A percentile compares a stretch with the other conserved stretches of the same genome.
phyloP scores from a whole-genome alignment of 202 grass and related monocot species.

The Schoenoplectus tabernaemontani region DNA sequence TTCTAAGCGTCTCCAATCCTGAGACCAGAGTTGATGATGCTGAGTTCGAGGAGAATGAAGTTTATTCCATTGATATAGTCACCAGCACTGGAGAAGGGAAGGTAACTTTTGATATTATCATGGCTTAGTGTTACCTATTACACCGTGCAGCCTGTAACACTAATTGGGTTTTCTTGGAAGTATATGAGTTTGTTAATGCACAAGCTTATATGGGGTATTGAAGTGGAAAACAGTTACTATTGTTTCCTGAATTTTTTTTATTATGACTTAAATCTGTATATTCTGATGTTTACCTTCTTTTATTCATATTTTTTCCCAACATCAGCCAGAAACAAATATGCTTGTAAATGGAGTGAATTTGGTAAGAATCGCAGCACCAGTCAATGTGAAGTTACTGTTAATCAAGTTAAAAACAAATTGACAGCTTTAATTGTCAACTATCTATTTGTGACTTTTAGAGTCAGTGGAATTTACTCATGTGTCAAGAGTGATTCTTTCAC shows the following conservation, averaged over 20 bases:
- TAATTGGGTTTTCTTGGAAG: not conserved
- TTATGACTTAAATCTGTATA: not conserved
- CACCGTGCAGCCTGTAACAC: not conserved
- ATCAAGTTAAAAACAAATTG: not conserved
- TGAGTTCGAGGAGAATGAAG: slow-evolving; percentile 99
- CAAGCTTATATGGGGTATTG: not conserved
- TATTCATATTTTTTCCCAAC: not conserved
- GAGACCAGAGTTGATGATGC: slow-evolving; percentile 96
- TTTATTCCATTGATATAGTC: slow-evolving; percentile 96
- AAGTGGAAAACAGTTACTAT: not conserved
- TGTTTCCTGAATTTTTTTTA: not conserved
- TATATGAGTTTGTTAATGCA: not conserved
- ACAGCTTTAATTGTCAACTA: not conserved
- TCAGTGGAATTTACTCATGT: not conserved
- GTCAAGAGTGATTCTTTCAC: too few relatives aligned
- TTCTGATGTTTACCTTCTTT: not conserved
- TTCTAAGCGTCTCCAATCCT: slow-evolving; percentile 71
- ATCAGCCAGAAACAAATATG: not conserved
- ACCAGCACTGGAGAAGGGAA: slow-evolving; percentile 93
- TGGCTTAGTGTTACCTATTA: not conserved
- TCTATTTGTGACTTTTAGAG: not conserved
- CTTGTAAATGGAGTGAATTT: not conserved
- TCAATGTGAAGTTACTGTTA: not conserved
- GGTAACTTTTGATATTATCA: slow-evolving; percentile 27
- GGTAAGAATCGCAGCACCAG: not conserved